phyloP scores from a whole-genome alignment of 345 rosid species.

The Excoecaria cochinchinensis region DNA sequence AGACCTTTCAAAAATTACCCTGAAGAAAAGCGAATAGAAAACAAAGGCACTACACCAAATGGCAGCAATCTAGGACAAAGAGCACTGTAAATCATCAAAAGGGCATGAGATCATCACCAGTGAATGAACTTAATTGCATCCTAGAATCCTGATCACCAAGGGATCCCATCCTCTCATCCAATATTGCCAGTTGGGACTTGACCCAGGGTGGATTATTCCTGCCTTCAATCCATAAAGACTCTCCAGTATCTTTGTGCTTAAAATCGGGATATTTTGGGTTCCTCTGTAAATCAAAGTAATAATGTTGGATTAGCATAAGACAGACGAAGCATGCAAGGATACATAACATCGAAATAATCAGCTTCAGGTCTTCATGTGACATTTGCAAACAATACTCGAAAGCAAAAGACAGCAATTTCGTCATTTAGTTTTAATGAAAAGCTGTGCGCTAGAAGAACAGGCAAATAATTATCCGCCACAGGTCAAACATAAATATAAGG shows the following conservation, averaged over 20 bases:
- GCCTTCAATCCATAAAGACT: constrained; percentile 66
- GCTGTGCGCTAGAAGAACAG: neutral
- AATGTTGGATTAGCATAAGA: neutral
- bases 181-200: constrained; percentile 49
- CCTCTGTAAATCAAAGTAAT: constrained; percentile 38
- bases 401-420: neutral
- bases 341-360: neutral
- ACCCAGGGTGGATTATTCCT: constrained; percentile 60
- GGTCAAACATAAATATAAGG: neutral
- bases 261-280: constrained; percentile 67
- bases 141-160: constrained; percentile 29
- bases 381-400: neutral
- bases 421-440: neutral
- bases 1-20: constrained; percentile 7
- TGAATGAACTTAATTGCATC: constrained; percentile 28
- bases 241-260: constrained; percentile 74
- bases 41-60: neutral
- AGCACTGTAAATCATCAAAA: constrained; percentile 19
- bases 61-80: neutral
- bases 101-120: constrained; percentile 34
- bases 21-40: neutral
- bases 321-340: neutral
- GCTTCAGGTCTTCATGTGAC: neutral
- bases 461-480: neutral
- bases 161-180: constrained; percentile 48